Percentiles rank a stretch among this genome's conserved stretches.
These are phyloP conservation scores for Tetracladium marchalianum DNA, from an alignment of 495 filamentous ascomycete genomes.

Conservation along the genomic window DNA sequence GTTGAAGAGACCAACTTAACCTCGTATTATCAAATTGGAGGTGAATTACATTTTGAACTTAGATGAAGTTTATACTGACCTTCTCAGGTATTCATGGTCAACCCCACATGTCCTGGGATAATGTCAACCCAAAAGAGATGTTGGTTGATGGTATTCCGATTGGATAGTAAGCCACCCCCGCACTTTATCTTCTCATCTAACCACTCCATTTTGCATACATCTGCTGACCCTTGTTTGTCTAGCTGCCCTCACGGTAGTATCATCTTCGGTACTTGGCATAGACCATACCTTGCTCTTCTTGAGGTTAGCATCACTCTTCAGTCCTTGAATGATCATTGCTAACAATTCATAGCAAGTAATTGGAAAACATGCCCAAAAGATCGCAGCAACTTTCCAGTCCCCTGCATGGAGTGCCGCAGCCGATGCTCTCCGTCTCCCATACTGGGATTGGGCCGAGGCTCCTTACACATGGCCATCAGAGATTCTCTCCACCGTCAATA, in stretches of 20 bases:
- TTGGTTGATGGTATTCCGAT: too few species aligned
- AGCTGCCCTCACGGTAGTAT: slow-evolving; percentile 49
- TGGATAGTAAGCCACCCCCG: too few species aligned
- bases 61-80: too few species aligned
- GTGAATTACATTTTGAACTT: too few species aligned
- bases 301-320: slow-evolving; percentile 36
- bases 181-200: too few species aligned
- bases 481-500: background rate
- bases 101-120: slow-evolving; percentile 45
- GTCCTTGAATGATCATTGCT: background rate
- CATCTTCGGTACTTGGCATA: slow-evolving; percentile 61
- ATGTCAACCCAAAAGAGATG: slow-evolving; percentile 25
- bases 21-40: background rate
- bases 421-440: slow-evolving; percentile 45
- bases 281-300: slow-evolving; percentile 54
- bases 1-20: background rate
- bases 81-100: slow-evolving; percentile 50
- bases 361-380: slow-evolving; percentile 34
- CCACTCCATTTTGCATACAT: too few species aligned
- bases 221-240: slow-evolving; percentile 47
- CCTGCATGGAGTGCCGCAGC: slow-evolving; percentile 36
- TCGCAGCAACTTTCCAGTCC: slow-evolving; percentile 33
- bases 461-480: background rate
- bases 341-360: slow-evolving; percentile 40
- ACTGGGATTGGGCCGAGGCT: slow-evolving; percentile 52